Percentiles rank a stretch among this genome's conserved stretches.
phyloP scores from a whole-genome alignment of 108 stramenopile genomes.

The Phaeodactylum tricornutum region DNA sequence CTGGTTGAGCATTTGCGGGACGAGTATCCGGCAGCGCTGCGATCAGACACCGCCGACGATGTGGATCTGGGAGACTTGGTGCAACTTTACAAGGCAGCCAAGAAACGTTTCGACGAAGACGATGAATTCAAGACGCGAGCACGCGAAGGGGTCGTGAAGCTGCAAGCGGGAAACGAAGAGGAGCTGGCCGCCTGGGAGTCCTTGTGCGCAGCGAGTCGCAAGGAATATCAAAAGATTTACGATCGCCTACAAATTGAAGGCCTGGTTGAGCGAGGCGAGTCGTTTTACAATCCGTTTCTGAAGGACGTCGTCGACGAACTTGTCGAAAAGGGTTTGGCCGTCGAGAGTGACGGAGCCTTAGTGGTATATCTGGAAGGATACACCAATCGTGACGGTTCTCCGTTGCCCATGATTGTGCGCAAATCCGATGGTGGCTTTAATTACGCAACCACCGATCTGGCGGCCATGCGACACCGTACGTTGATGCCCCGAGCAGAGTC shows the following conservation, averaged over 20 bases:
- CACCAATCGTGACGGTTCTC: constrained; percentile 65
- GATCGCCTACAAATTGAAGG: constrained; percentile 60
- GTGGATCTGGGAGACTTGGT: constrained; percentile 89
- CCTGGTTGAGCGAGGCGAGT: constrained; percentile 85
- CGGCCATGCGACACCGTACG: constrained; percentile 90
- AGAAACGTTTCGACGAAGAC: constrained; percentile 81
- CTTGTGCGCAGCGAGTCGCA: constrained; percentile 68
- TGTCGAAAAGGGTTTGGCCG: constrained; percentile 57
- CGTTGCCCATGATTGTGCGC: constrained; percentile 85
- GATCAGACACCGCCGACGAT: constrained; percentile 39
- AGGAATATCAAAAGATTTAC: constrained; percentile 86
- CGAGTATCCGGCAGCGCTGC: constrained; percentile 85
- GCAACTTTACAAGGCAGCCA: constrained; percentile 93
- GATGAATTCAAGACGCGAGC: constrained; percentile 85
- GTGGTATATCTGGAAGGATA: constrained; percentile 84
- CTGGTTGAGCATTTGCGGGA: constrained; percentile 94
- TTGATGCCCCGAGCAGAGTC: constrained; percentile 30
- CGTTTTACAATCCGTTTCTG: constrained; percentile 94
- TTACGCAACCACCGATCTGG: constrained; percentile 97
- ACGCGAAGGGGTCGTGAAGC: constrained; percentile 87
- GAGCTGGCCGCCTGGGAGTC: constrained; percentile 87
- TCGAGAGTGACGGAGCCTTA: constrained; percentile 80
- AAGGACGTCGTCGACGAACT: constrained; percentile 74
- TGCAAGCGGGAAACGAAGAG: constrained; percentile 90
- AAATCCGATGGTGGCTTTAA: constrained; percentile 98